These are phyloP conservation scores for Proliferodiscus dingleyae DNA, from an alignment of 2,329 filamentous ascomycete species.

Conservation along the genomic window DNA sequence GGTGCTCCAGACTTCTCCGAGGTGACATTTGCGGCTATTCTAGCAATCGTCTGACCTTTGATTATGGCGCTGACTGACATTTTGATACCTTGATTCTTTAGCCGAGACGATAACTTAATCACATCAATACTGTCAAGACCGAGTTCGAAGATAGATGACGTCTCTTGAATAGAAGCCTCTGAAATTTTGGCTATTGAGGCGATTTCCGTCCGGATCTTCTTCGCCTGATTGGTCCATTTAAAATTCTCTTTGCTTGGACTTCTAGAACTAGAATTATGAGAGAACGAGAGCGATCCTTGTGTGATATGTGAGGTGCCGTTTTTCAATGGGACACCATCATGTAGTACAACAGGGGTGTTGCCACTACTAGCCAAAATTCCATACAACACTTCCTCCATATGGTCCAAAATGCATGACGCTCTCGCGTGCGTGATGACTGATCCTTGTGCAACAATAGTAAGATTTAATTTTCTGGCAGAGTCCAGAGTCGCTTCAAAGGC, in stretches of 20 bases:
- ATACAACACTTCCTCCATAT: conserved; percentile 34
- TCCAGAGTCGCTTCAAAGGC: conserved; percentile 67
- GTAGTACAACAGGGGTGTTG: conserved; percentile 8
- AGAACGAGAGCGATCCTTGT: neutral
- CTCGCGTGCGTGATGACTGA: conserved; percentile 34
- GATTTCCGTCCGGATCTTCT: conserved; percentile 55
- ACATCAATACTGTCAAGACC: conserved; percentile 90
- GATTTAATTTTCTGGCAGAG: conserved; percentile 39
- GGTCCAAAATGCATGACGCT: conserved; percentile 37
- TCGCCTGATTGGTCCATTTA: conserved; percentile 53
- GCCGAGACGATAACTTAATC: conserved; percentile 72
- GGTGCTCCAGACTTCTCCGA: conserved; percentile 7
- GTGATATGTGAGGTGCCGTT: neutral
- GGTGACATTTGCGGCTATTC: conserved; percentile 42
- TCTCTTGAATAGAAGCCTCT: conserved; percentile 46
- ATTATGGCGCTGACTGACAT: conserved; percentile 75
- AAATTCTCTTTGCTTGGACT: conserved; percentile 35
- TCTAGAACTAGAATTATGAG: neutral
- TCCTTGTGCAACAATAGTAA: conserved; percentile 57
- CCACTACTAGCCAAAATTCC: conserved; percentile 16
- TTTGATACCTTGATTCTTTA: conserved; percentile 55
- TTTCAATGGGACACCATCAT: neutral
- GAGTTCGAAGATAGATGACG: conserved; percentile 69
- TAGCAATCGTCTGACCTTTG: conserved; percentile 61
- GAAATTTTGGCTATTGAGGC: conserved; percentile 54